phyloP scores from a whole-genome alignment of 331 rosid species.

The Malus hybrid region DNA sequence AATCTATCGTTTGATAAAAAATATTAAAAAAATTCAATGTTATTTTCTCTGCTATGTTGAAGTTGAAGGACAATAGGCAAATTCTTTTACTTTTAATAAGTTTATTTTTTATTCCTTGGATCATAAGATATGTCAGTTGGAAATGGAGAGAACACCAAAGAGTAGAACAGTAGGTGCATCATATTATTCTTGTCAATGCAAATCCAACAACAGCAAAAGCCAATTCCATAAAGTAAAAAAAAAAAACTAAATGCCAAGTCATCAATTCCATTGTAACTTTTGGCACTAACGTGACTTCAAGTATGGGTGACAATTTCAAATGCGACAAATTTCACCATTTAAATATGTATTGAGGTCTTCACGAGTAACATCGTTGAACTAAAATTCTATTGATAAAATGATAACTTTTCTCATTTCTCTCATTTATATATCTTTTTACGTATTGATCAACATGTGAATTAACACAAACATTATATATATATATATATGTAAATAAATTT shows the following conservation, averaged over 20 bases:
- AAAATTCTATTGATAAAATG: too few species aligned
- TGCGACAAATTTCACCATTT: too few species aligned
- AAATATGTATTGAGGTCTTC: too few species aligned
- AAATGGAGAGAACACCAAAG: background rate
- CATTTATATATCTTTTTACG: too few species aligned
- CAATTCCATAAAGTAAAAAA: conserved; percentile 19
- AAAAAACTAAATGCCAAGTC: background rate
- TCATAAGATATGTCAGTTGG: background rate
- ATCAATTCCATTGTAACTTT: background rate
- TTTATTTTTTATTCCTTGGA: background rate
- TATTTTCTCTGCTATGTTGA: background rate
- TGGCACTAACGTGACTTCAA: background rate
- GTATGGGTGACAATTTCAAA: too few species aligned
- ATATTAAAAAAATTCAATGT: too few species aligned
- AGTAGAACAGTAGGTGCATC: background rate
- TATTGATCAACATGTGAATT: too few species aligned
- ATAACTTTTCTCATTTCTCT: too few species aligned
- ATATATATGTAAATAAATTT: too few species aligned
- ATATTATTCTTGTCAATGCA: conserved; percentile 1
- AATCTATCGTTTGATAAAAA: too few species aligned
- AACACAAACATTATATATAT: too few species aligned
- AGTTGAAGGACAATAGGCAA: background rate
- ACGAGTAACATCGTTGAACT: too few species aligned
- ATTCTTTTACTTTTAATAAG: background rate
- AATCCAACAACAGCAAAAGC: conserved; percentile 7